Evolutionary conservation across 73 alveolate genomes (phyloP), one percentile per base, ranked within the genome.

Genomic region (Symbiodinium pilosum): DNA sequence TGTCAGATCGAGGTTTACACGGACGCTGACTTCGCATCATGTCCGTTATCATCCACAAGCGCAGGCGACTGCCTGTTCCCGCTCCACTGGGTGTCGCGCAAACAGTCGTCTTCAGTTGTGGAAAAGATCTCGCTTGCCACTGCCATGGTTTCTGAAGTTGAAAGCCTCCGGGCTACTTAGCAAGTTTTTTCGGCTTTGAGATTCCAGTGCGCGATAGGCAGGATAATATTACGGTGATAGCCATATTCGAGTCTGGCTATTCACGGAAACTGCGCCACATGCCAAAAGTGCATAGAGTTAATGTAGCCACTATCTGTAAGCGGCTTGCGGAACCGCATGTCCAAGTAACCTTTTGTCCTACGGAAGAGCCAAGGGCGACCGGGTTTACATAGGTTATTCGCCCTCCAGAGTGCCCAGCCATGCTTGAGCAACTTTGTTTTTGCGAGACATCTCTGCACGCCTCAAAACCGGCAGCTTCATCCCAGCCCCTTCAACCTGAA

Each of bases 91-190:
- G 71, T 41, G 56, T 41, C 71, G 43, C 47, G 52, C 42, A 84
- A 84, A 43, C 92, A 41, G 28, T 32, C 56, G 11, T 41, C 71
- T 2, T 26, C 69, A 2, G 92, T 71, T n/a, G 93, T 81, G 5
- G 93, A 85, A 18, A 41, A n/a, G 30, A 85, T 85, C 9, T 68
- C 93, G 14, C 54, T n/a, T 12, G 92, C 92, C 18, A 21, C 56
- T 6, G 92, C 71, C 24, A 14, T 83, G 92, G 20, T 83, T 42
- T 34, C 56, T 3, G 88, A 81, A 41, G 54, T n/a, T n/a, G n/a
- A n/a, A n/a, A n/a, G n/a, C n/a, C n/a, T n/a, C n/a, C n/a, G n/a
- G n/a, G n/a, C n/a, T n/a, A n/a, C n/a, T n/a, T n/a, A n/a, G n/a
- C n/a, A n/a, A n/a, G n/a, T n/a, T n/a, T n/a, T n/a, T n/a, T n/a